These are phyloP conservation scores for Arthroderma sp. DNA, from an alignment of 2,329 filamentous ascomycete genomes.

Conservation along the genomic window DNA sequence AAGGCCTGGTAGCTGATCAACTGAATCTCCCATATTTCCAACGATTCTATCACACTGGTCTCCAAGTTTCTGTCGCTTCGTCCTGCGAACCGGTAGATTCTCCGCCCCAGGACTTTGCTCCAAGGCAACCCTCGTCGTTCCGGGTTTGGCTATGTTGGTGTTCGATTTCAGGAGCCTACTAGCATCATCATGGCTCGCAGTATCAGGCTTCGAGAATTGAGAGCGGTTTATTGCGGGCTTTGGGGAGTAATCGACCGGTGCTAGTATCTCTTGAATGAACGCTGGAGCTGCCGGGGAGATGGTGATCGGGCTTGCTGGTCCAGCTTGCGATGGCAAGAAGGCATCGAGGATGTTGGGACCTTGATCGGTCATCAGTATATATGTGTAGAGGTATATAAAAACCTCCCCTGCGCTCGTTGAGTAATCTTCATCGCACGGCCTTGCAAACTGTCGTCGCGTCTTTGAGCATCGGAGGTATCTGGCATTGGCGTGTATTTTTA, in stretches of 20 bases:
- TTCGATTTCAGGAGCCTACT: not conserved
- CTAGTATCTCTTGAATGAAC: not conserved
- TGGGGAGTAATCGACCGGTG: not conserved
- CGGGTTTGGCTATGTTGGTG: not conserved
- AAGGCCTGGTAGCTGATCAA: not conserved
- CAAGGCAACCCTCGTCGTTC: not conserved
- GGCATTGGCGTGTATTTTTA: not conserved
- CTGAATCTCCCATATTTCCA: not conserved
- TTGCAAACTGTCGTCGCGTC: not conserved
- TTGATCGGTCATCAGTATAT: not conserved
- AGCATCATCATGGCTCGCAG: not conserved
- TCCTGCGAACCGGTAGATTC: conserved; percentile 7
- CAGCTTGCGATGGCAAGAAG: not conserved
- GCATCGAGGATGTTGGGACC: not conserved
- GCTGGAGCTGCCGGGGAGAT: not conserved
- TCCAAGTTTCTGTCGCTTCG: conserved; percentile 1
- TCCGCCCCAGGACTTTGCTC: conserved; percentile 7
- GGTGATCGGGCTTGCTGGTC: not conserved
- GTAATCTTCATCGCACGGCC: not conserved
- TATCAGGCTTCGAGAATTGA: not conserved
- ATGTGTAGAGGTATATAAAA: not conserved
- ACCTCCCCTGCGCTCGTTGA: not conserved
- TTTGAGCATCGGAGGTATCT: not conserved
- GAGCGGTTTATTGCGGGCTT: not conserved
- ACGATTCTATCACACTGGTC: not conserved